Base-by-base conservation (phyloP, 345 rosid species). In the Murraya paniculata region DNA sequence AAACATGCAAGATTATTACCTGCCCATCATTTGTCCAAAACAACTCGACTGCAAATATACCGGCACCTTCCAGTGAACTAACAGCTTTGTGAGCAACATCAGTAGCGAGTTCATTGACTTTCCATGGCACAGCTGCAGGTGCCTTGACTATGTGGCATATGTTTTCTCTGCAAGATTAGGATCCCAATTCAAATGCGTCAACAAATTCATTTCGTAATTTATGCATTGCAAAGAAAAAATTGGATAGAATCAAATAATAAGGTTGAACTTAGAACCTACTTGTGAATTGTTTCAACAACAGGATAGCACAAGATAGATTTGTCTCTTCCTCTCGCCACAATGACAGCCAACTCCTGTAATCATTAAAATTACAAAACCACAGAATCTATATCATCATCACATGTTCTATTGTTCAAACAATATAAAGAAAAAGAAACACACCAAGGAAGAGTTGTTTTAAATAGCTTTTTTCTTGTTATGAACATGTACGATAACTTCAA, bases 61-160 rank as follows among this genome's bases (percentile, higher is more conserved):
- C 99, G 79, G 95, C 98, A 53, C 99, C 98, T 84, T 97, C 97
- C 73, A 94, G 76, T 14, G 98, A 94, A 73, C 91, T 88, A 74
- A 94, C 89, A 77, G 99, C 98, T 73, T 85, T 88, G 67, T 73
- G 75, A 9, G 98, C 98, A 85, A 93, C 92, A 73, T 92, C 96
- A 75, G 88, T 88, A 67, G 99, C 98, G 64, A 90, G 91, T 84
- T 91, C 83, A 81, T 82, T 90, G 64, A 93, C 85, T 87, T 92
- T 91, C 92, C 90, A 92, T 57, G 99, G 92, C 73, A 94, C 87
- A 71, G 82, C 82, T 56, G 98, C 98, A 38, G 97, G 99, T 7
- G 99, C 92, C 86, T 88, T 94, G 79, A 97, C 99, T 73, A 92
- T 91, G 81, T 97, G 98, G 79, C 98, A 97, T 78, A 97, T 97